Evolutionary conservation across 495 filamentous ascomycete species (phyloP).

Genomic region (Lepidopterella palustris): DNA sequence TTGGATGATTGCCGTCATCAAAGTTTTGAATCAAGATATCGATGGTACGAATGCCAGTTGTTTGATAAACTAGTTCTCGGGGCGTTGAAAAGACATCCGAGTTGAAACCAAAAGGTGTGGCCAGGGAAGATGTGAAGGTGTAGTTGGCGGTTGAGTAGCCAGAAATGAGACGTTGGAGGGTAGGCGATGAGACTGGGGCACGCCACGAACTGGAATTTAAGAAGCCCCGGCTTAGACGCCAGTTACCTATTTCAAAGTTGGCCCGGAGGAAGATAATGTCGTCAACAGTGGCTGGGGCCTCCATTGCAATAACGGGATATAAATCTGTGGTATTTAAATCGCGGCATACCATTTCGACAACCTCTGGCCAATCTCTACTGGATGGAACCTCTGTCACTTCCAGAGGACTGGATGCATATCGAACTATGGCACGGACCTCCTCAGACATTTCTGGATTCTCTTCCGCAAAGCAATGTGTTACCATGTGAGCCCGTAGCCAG

Average conservation of each 20-base stretch:
- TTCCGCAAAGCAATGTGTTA: constrained; percentile 49
- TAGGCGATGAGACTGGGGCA: constrained; percentile 38
- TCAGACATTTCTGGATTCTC: constrained; percentile 30
- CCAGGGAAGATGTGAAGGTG: not conserved
- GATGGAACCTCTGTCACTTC: constrained; percentile 12
- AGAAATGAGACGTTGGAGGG: constrained; percentile 40
- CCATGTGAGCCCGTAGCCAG: constrained; percentile 54
- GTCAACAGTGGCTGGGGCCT: constrained; percentile 40
- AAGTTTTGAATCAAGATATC: constrained; percentile 35
- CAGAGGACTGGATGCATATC: constrained; percentile 19
- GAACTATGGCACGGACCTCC: constrained; percentile 29
- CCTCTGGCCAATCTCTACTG: constrained; percentile 36
- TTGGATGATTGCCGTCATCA: constrained; percentile 36
- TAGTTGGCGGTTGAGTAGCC: constrained; percentile 8
- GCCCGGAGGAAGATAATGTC: constrained; percentile 45
- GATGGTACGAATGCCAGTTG: constrained; percentile 25
- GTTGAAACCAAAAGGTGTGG: constrained; percentile 22
- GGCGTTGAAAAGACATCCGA: constrained; percentile 23
- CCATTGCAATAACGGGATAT: constrained; percentile 36
- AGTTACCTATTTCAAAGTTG: constrained; percentile 51
- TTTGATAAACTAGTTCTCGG: constrained; percentile 30
- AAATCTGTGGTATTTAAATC: constrained; percentile 42
- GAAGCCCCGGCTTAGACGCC: constrained; percentile 48
- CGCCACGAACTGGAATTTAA: constrained; percentile 51
- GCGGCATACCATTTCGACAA: constrained; percentile 39